These are phyloP conservation scores for Silene coronaria DNA, from an alignment of 179 eudicot genomes.

Conservation along the genomic window DNA sequence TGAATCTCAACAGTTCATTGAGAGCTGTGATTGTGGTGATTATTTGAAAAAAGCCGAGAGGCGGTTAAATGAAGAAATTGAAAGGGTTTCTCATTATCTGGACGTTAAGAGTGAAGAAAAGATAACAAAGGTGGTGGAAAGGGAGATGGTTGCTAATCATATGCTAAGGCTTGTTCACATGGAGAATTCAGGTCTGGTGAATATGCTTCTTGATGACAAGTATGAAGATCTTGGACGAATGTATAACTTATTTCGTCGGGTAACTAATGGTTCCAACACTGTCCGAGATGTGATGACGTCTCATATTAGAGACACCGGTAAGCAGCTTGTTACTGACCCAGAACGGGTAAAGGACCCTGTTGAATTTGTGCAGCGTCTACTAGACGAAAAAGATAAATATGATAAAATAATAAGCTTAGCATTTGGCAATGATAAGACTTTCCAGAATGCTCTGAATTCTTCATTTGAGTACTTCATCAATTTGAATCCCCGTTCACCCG, in stretches of 20 bases:
- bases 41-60: slow-evolving; percentile 78
- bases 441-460: slow-evolving; percentile 87
- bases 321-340: slow-evolving; percentile 86
- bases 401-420: slow-evolving; percentile 66
- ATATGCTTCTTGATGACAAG: slow-evolving; percentile 76
- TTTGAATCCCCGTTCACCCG: slow-evolving; percentile 83
- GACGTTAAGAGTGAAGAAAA: slow-evolving; percentile 67
- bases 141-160: slow-evolving; percentile 81
- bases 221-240: slow-evolving; percentile 81
- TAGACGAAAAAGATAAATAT: slow-evolving; percentile 76
- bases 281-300: slow-evolving; percentile 83
- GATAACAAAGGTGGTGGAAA: slow-evolving; percentile 79
- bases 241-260: slow-evolving; percentile 75
- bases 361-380: slow-evolving; percentile 79
- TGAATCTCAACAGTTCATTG: slow-evolving; percentile 83
- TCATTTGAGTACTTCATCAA: slow-evolving; percentile 85
- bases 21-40: slow-evolving; percentile 84
- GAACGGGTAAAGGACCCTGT: slow-evolving; percentile 88
- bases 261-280: slow-evolving; percentile 60
- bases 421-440: slow-evolving; percentile 73
- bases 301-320: slow-evolving; percentile 72
- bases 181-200: slow-evolving; percentile 86
- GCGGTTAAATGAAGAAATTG: slow-evolving; percentile 87
- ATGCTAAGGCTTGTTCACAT: slow-evolving; percentile 78
- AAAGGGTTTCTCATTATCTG: slow-evolving; percentile 81